Conservation (phyloP, 148 eudicot genomes). For the Drosera capensis region DNA sequence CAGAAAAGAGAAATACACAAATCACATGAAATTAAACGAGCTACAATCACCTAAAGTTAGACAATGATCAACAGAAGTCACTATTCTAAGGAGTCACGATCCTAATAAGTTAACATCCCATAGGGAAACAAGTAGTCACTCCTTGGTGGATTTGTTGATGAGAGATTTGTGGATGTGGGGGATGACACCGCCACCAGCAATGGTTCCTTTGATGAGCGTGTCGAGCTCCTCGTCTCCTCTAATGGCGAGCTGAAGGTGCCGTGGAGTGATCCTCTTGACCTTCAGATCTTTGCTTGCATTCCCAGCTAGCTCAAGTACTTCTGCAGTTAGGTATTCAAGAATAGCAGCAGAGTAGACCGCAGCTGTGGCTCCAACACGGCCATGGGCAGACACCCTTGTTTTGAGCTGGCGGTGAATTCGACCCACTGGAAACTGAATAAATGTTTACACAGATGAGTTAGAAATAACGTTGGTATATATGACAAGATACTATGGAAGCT, state of each 20-base stretch:
- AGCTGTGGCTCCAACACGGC: conserved; percentile 85
- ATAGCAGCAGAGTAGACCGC: conserved; percentile 91
- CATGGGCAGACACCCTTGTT: conserved; percentile 58
- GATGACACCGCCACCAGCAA: conserved; percentile 93
- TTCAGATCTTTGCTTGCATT: conserved; percentile 93
- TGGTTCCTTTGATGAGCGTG: conserved; percentile 90
- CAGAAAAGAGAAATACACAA: too few species aligned
- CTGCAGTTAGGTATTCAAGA: conserved; percentile 83
- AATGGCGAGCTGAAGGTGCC: conserved; percentile 83
- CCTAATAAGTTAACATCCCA: background rate
- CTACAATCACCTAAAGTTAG: too few species aligned
- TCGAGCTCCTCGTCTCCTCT: conserved; percentile 94
- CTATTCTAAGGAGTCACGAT: background rate
- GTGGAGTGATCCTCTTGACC: conserved; percentile 84
- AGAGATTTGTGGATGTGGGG: conserved; percentile 87
- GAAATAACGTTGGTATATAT: background rate
- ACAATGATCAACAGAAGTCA: too few species aligned
- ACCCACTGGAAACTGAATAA: conserved; percentile 71
- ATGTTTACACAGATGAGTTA: background rate
- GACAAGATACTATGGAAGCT: too few species aligned
- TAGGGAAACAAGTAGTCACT: conserved; percentile 10
- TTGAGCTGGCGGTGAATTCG: conserved; percentile 74
- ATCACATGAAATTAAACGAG: too few species aligned
- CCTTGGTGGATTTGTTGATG: conserved; percentile 68
- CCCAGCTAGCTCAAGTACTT: conserved; percentile 83